Evolutionary conservation across 345 rosid genomes (phyloP), one percentile per base, ranked within the genome.

Genomic region (Balakata baccata): DNA sequence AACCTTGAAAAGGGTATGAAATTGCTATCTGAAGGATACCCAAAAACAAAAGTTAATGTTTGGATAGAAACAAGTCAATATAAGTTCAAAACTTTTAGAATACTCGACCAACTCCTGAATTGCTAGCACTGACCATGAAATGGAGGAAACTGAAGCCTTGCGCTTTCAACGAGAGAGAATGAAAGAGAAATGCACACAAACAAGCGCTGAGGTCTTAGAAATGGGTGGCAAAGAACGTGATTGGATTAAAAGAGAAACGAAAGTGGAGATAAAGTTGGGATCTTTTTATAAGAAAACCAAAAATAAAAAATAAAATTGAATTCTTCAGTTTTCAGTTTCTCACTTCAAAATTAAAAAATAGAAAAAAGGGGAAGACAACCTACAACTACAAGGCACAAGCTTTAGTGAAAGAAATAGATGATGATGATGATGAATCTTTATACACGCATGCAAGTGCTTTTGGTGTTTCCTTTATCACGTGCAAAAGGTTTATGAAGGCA

Each of bases 391-490:
- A 51, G 18, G 20, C 57, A 49, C 54, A 23, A 54, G 25, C 23
- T 54, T 18, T 18, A 54, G 69, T 52, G 49, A 23, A 50, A 50
- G 56, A 45, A 60, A 79, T 43, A 75, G 89, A 77, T 52, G 90
- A 77, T 74, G 83, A 70, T 71, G 89, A 74, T 73, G 86, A 78
- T 77, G 91, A 82, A 80, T 87, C 87, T 89, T 81, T 85, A 83
- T 86, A 88, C 94, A 92, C 93, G 97, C 98, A 94, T 90, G 98
- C 97, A 92, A 92, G 80, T 49, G 87, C 90, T 86, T 89, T 89
- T 84, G 82, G 87, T 82, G 96, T 77, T 84, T 89, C 88, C 95
- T 84, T 85, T 88, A 88, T 89, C 98, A 94, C 95, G 98, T 94
- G 98, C 88, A 85, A 90, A 88, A 84, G 88, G 73, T 81, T 75